phyloP scores from a whole-genome alignment of 257 asterid species.

The Forsythia viridissima region DNA sequence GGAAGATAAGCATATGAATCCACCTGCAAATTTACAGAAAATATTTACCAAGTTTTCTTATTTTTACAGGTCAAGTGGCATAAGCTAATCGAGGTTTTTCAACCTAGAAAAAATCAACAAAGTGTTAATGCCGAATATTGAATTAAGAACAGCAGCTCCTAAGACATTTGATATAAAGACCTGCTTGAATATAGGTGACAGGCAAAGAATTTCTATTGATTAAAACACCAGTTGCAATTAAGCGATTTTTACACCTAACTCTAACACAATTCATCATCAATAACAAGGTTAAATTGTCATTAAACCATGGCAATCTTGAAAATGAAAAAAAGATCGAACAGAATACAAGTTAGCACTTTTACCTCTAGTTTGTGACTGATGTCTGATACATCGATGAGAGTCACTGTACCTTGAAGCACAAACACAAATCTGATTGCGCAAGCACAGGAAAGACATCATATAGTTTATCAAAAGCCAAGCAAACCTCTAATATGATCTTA shows the following conservation, averaged over 20 bases:
- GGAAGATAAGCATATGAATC: slow-evolving; percentile 93
- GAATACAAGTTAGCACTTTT: slow-evolving; percentile 1
- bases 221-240: no score
- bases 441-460: slow-evolving; percentile 8
- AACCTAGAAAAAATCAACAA: slow-evolving; percentile 1
- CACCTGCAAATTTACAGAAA: slow-evolving; percentile 52
- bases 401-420: slow-evolving; percentile 68
- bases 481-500: slow-evolving; percentile 3
- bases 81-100: background rate
- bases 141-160: slow-evolving; percentile 4
- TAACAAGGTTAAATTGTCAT: background rate
- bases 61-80: background rate
- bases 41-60: background rate
- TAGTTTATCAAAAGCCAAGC: background rate
- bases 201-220: no score
- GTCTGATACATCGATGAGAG: slow-evolving; percentile 51
- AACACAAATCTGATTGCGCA: slow-evolving; percentile 63
- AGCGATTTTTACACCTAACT: no score
- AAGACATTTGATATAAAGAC: background rate
- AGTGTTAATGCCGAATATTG: background rate
- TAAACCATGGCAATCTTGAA: background rate
- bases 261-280: background rate
- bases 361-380: slow-evolving; percentile 57
- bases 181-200: no score
- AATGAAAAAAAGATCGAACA: background rate